A percentile compares a stretch with the other conserved stretches of the same genome.
Evolutionary conservation across 805 yeast species (phyloP).

Genomic region (Starmerella stigmatis): DNA sequence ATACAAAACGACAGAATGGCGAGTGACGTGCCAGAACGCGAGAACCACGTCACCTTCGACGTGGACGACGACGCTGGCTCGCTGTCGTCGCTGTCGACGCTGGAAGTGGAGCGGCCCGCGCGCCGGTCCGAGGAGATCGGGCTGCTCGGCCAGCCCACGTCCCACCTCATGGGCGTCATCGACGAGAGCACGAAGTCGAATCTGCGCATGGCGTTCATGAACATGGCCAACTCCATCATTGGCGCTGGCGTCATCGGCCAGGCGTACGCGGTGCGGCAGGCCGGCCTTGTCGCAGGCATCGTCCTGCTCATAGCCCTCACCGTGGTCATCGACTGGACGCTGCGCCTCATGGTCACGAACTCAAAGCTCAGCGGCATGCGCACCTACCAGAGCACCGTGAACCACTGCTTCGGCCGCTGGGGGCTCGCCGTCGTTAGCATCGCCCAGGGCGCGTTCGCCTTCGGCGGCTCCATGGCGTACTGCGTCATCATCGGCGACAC

Average conservation of each 20-base stretch:
- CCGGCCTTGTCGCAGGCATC: conserved; percentile 69
- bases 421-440: conserved; percentile 61
- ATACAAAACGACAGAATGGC: background rate
- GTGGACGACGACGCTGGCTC: conserved; percentile 4
- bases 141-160: conserved; percentile 24
- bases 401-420: conserved; percentile 59
- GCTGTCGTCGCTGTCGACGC: conserved; percentile 6
- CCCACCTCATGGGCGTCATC: conserved; percentile 19
- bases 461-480: conserved; percentile 90
- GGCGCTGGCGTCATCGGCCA: conserved; percentile 97
- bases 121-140: conserved; percentile 19
- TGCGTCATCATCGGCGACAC: conserved; percentile 93
- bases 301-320: conserved; percentile 52
- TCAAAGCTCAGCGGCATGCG: conserved; percentile 64
- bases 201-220: conserved; percentile 85
- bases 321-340: conserved; percentile 78
- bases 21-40: background rate
- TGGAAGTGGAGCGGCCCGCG: background rate
- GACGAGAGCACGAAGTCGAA: conserved; percentile 37
- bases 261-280: conserved; percentile 73
- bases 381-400: conserved; percentile 78
- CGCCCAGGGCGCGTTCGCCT: conserved; percentile 80
- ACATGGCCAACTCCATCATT: conserved; percentile 88
- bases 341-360: conserved; percentile 63
- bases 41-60: background rate